A percentile compares a stretch with the other conserved stretches of the same genome.
These are phyloP conservation scores for Ustulina deusta DNA, from an alignment of 2,329 filamentous ascomycete species.

Conservation along the genomic window DNA sequence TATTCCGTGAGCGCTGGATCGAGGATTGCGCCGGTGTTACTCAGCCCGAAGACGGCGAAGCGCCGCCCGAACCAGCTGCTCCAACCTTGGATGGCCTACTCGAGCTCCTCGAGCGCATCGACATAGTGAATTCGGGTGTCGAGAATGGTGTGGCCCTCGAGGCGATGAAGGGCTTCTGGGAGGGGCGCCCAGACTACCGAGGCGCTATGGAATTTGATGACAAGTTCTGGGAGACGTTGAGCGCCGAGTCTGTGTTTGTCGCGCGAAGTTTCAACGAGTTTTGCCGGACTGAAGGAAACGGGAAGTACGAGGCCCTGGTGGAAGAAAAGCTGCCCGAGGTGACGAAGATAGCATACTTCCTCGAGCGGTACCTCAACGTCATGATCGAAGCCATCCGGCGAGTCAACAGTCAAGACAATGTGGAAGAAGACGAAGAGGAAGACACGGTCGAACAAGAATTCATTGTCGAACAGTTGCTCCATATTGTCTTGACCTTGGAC, in stretches of 20 bases:
- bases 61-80: conserved; percentile 66
- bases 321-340: conserved; percentile 98
- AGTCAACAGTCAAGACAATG: conserved; percentile 64
- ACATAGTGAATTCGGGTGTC: conserved; percentile 88
- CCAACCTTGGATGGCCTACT: conserved; percentile 86
- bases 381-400: conserved; percentile 73
- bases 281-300: conserved; percentile 79
- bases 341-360: conserved; percentile 86
- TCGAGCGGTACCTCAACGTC: conserved; percentile 81
- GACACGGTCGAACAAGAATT: conserved; percentile 93
- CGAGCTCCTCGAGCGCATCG: conserved; percentile 92
- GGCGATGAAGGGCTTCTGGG: conserved; percentile 97
- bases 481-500: conserved; percentile 91
- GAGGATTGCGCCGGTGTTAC: conserved; percentile 85
- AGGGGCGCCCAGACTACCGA: conserved; percentile 85
- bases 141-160: conserved; percentile 92
- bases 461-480: conserved; percentile 92
- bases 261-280: conserved; percentile 95
- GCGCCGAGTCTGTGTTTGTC: conserved; percentile 89
- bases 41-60: conserved; percentile 69
- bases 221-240: conserved; percentile 82
- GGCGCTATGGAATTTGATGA: conserved; percentile 79
- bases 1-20: conserved; percentile 97
- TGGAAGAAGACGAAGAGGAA: conserved; percentile 74
- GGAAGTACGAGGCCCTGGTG: conserved; percentile 78